phyloP scores from a whole-genome alignment of 2,329 filamentous ascomycete genomes.

The Monilinia aucupariae region DNA sequence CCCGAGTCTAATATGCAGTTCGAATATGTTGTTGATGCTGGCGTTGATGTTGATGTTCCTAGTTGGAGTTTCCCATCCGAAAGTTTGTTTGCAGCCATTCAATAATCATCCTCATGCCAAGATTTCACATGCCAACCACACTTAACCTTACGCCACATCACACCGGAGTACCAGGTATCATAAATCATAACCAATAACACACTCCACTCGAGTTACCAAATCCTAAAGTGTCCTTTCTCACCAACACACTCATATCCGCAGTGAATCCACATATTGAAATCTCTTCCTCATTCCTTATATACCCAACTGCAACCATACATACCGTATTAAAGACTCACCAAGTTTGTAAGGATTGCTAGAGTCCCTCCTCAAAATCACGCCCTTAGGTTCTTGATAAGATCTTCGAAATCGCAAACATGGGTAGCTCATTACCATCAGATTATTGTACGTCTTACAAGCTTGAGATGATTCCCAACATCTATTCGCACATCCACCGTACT shows the following conservation, averaged over 20 bases:
- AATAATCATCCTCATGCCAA: too few species aligned
- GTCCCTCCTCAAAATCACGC: neutral
- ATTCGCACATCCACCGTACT: neutral
- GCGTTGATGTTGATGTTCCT: too few species aligned
- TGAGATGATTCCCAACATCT: neutral
- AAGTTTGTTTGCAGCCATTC: too few species aligned
- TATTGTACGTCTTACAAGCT: conserved; percentile 37
- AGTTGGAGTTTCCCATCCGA: too few species aligned
- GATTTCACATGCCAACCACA: too few species aligned
- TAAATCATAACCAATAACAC: too few species aligned
- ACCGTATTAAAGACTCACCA: too few species aligned
- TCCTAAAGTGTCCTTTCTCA: neutral
- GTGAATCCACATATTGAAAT: neutral
- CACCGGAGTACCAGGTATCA: neutral
- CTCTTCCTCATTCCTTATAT: neutral
- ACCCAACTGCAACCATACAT: neutral
- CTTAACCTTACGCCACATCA: neutral
- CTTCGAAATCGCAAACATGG: neutral
- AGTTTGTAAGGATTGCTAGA: neutral
- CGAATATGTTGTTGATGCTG: too few species aligned
- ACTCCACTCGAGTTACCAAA: conserved; percentile 2
- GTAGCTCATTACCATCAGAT: conserved; percentile 27
- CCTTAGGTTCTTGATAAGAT: neutral
- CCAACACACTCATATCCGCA: neutral
- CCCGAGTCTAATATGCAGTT: too few species aligned